Percentiles rank a stretch among this genome's conserved stretches.
Conservation (phyloP, 495 filamentous ascomycete genomes). For the Xylaria grammica region DNA sequence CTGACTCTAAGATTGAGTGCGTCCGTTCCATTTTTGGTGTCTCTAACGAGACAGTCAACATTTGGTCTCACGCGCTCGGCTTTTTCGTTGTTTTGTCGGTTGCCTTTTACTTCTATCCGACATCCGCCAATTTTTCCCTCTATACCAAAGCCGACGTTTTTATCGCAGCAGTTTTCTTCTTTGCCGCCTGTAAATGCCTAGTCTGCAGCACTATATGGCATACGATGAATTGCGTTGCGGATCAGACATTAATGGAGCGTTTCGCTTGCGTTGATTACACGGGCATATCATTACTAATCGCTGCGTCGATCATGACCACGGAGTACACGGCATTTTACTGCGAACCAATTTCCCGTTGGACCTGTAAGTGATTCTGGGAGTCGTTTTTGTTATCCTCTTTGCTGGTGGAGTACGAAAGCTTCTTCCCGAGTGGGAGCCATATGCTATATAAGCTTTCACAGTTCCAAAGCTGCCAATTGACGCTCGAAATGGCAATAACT, state of each 20-base stretch:
- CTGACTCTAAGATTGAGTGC: slow-evolving; percentile 83
- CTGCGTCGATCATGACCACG: slow-evolving; percentile 95
- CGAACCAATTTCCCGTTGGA: slow-evolving; percentile 84
- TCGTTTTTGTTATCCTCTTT: background rate
- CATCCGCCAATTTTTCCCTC: slow-evolving; percentile 79
- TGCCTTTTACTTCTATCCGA: slow-evolving; percentile 96
- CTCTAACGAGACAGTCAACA: slow-evolving; percentile 95
- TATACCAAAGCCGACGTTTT: slow-evolving; percentile 87
- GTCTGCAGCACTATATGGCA: slow-evolving; percentile 97
- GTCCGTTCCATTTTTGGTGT: slow-evolving; percentile 79
- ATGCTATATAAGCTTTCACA: background rate
- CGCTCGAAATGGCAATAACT: background rate
- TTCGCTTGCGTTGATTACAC: slow-evolving; percentile 99
- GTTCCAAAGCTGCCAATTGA: background rate
- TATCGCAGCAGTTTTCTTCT: slow-evolving; percentile 94
- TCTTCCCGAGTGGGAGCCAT: background rate
- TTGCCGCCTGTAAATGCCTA: slow-evolving; percentile 94
- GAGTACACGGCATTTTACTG: slow-evolving; percentile 99
- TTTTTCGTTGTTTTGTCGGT: slow-evolving; percentile 84
- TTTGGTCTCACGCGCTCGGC: slow-evolving; percentile 93
- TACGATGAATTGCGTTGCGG: slow-evolving; percentile 94
- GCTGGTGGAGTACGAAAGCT: background rate
- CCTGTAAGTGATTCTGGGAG: slow-evolving; percentile 26
- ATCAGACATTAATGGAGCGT: slow-evolving; percentile 86
- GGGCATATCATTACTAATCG: slow-evolving; percentile 94